Conservation (phyloP, 208 protist species). For the Perkinsela sp. region DNA sequence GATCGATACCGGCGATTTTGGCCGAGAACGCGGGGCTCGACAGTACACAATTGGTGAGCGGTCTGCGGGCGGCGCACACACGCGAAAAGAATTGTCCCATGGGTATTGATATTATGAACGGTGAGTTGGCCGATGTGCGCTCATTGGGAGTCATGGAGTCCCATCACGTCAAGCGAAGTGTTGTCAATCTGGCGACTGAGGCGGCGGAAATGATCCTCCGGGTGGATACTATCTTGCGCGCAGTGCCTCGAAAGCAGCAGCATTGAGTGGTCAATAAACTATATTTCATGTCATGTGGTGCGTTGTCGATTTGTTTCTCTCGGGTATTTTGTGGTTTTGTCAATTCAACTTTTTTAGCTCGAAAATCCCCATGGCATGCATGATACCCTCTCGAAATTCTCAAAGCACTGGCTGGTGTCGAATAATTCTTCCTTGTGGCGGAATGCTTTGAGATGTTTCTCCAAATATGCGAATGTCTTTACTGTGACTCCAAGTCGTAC, state of each 20-base stretch:
- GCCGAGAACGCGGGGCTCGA: slow-evolving; percentile 91
- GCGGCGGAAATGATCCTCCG: slow-evolving; percentile 98
- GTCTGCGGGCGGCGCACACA: slow-evolving; percentile 55
- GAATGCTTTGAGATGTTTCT: no score
- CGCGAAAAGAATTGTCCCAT: slow-evolving; percentile 15
- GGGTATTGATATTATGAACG: slow-evolving; percentile 78
- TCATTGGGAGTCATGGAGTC: slow-evolving; percentile 86
- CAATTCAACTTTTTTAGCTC: no score
- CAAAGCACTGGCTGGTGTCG: no score
- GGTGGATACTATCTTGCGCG: slow-evolving; percentile 90
- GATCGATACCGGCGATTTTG: slow-evolving; percentile 79
- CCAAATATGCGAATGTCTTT: no score
- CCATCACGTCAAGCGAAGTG: slow-evolving; percentile 85
- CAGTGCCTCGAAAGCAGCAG: slow-evolving; percentile 35
- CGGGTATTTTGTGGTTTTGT: no score
- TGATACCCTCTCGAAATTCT: no score
- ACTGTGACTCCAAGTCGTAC: no score
- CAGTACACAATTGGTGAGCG: slow-evolving; percentile 80
- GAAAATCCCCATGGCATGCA: no score
- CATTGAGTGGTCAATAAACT: no score
- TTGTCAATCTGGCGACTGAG: slow-evolving; percentile 82
- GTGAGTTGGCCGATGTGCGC: slow-evolving; percentile 73
- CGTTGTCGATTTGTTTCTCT: no score
- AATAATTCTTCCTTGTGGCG: no score
- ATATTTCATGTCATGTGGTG: no score